A percentile compares a stretch with the other conserved stretches of the same genome.
Conservation (phyloP, 192 early-diverging fungal species). For the Coemansia sp. region DNA sequence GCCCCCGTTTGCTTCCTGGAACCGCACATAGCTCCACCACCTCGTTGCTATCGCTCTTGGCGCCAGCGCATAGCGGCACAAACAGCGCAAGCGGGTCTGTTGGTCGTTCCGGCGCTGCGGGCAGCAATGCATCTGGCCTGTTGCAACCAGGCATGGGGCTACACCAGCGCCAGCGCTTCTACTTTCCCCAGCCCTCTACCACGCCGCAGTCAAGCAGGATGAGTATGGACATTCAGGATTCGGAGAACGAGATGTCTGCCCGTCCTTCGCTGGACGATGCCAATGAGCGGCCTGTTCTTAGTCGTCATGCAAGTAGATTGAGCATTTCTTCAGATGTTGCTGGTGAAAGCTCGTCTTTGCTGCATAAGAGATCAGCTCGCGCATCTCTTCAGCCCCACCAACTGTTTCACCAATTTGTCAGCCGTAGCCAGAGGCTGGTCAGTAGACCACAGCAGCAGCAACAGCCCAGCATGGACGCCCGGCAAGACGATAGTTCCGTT, state of each 20-base stretch:
- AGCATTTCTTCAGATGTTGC: conserved; percentile 44
- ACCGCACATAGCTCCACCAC: conserved; percentile 45
- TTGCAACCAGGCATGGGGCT: conserved; percentile 1
- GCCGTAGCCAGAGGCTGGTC: conserved; percentile 2
- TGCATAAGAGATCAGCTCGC: conserved; percentile 22
- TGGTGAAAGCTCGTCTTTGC: conserved; percentile 12
- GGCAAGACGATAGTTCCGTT: not conserved
- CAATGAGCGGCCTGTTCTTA: conserved; percentile 30
- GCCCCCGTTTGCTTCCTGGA: conserved; percentile 31
- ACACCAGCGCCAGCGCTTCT: conserved; percentile 35
- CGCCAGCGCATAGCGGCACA: conserved; percentile 18
- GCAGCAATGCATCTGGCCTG: conserved; percentile 1
- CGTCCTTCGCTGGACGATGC: conserved; percentile 51
- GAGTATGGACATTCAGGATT: conserved; percentile 36
- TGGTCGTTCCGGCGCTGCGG: conserved; percentile 23
- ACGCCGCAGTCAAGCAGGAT: conserved; percentile 25
- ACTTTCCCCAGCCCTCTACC: conserved; percentile 22
- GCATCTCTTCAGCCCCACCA: conserved; percentile 43
- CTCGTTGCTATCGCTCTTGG: conserved; percentile 35
- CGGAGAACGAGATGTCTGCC: conserved; percentile 37
- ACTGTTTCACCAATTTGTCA: conserved; percentile 25
- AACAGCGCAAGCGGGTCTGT: conserved; percentile 27
- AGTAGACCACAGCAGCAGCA: conserved; percentile 9
- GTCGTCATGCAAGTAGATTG: conserved; percentile 42
- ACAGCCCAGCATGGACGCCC: not conserved